These are phyloP conservation scores for Clonostachys byssicola DNA, from an alignment of 2,329 filamentous ascomycete genomes.

Conservation along the genomic window DNA sequence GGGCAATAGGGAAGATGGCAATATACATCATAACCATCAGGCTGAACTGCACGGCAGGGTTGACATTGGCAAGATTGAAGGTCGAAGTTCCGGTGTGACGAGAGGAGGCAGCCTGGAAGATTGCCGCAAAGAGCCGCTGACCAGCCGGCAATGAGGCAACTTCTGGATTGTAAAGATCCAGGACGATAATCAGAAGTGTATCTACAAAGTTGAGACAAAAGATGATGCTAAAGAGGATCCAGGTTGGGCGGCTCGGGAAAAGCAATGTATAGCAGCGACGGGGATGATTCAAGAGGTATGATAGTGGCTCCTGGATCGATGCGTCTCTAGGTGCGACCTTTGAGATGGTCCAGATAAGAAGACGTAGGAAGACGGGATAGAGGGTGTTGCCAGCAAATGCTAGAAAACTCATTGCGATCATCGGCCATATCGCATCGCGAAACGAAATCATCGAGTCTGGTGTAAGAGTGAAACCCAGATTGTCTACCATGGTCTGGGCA, in stretches of 20 bases:
- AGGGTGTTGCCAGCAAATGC: slow-evolving; percentile 95
- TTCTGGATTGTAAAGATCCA: slow-evolving; percentile 75
- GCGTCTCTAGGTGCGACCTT: slow-evolving; percentile 60
- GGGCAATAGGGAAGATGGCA: slow-evolving; percentile 93
- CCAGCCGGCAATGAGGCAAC: slow-evolving; percentile 68
- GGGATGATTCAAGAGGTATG: slow-evolving; percentile 89
- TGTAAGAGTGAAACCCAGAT: slow-evolving; percentile 84
- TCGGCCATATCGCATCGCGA: slow-evolving; percentile 67
- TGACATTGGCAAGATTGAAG: slow-evolving; percentile 71
- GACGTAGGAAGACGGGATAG: slow-evolving; percentile 90
- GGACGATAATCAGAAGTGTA: slow-evolving; percentile 83
- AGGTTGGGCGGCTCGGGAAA: slow-evolving; percentile 85
- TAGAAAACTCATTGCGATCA: slow-evolving; percentile 77
- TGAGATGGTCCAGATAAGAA: slow-evolving; percentile 82
- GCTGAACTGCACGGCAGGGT: slow-evolving; percentile 88
- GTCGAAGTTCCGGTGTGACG: slow-evolving; percentile 87
- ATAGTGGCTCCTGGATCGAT: slow-evolving; percentile 82
- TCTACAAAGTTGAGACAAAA: slow-evolving; percentile 80
- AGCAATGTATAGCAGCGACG: slow-evolving; percentile 93
- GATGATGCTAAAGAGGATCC: slow-evolving; percentile 91
- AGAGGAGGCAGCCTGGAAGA: slow-evolving; percentile 88
- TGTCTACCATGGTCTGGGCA: slow-evolving; percentile 75
- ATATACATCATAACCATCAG: slow-evolving; percentile 99
- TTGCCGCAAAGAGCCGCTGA: slow-evolving; percentile 74
- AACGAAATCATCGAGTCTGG: slow-evolving; percentile 94